These are phyloP conservation scores for Sugiyamaella novakii DNA, from an alignment of 1,139 yeast species.

Conservation along the genomic window DNA sequence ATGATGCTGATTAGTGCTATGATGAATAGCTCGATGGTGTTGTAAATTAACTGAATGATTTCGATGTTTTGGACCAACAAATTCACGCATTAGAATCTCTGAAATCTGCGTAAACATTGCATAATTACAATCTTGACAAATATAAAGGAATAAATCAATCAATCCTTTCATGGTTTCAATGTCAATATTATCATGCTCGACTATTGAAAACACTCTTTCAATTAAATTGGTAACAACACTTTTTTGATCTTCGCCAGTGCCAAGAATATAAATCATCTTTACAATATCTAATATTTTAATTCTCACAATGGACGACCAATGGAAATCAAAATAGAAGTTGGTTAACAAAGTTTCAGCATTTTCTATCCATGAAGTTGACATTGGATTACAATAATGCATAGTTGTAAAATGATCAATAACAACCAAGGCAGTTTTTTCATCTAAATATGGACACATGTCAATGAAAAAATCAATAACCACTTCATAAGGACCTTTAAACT, in stretches of 20 bases:
- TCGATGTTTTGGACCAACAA: constrained; percentile 15
- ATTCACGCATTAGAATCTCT: constrained; percentile 26
- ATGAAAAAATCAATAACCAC: constrained; percentile 51
- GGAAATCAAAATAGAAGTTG: constrained; percentile 48
- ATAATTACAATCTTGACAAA: constrained; percentile 26
- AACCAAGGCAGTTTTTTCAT: constrained; percentile 45
- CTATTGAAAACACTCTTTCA: constrained; percentile 26
- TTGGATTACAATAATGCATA: constrained; percentile 57
- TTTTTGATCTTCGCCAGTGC: constrained; percentile 30
- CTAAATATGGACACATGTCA: constrained; percentile 44
- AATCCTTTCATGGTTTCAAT: constrained; percentile 44
- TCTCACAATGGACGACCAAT: constrained; percentile 44
- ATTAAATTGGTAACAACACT: constrained; percentile 27
- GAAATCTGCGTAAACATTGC: constrained; percentile 23
- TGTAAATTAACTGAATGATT: not conserved
- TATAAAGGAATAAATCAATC: constrained; percentile 34
- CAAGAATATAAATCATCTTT: constrained; percentile 44
- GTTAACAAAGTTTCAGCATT: constrained; percentile 52
- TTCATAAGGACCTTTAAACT: constrained; percentile 50
- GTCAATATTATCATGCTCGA: constrained; percentile 36
- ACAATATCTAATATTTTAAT: constrained; percentile 49
- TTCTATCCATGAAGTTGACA: constrained; percentile 56
- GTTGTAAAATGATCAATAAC: constrained; percentile 53
- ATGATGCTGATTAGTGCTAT: not conserved
- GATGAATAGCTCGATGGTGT: constrained; percentile 2